phyloP scores from a whole-genome alignment of 257 asterid species.

The Solanum lycopersicoides region DNA sequence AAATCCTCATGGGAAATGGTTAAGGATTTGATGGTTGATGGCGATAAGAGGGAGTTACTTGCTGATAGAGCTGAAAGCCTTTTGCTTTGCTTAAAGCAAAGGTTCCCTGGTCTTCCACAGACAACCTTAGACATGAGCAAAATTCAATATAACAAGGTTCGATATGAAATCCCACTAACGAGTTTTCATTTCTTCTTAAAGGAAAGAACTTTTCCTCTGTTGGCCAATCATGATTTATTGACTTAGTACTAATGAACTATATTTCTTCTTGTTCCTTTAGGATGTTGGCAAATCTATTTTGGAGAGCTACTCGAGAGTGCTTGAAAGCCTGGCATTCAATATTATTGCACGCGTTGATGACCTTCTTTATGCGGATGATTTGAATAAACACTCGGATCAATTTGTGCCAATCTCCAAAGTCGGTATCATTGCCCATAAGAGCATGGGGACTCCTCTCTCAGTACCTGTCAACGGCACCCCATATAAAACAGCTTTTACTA shows the following conservation, averaged over 20 bases:
- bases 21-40: conserved; percentile 60
- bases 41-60: conserved; percentile 43
- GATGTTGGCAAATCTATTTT: conserved; percentile 75
- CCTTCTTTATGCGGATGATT: conserved; percentile 61
- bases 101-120: conserved; percentile 83
- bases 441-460: conserved; percentile 15
- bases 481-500: conserved; percentile 34
- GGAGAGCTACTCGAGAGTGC: conserved; percentile 81
- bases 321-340: conserved; percentile 80
- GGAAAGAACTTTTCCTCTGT: not conserved
- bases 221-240: not conserved
- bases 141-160: conserved; percentile 72
- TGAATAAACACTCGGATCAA: conserved; percentile 61
- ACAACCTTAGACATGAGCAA: conserved; percentile 68
- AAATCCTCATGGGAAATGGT: conserved; percentile 77
- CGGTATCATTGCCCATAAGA: conserved; percentile 32
- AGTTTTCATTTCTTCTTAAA: not conserved
- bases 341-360: conserved; percentile 68
- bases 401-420: conserved; percentile 45
- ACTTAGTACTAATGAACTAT: not conserved
- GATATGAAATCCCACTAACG: not conserved
- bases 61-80: conserved; percentile 69
- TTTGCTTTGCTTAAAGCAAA: conserved; percentile 47
- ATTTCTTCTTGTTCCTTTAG: conserved; percentile 15
- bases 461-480: conserved; percentile 12